A percentile compares a stretch with the other conserved stretches of the same genome.
Evolutionary conservation across 2,329 filamentous ascomycete species (phyloP).

Genomic region (Stylonectria norvegica): DNA sequence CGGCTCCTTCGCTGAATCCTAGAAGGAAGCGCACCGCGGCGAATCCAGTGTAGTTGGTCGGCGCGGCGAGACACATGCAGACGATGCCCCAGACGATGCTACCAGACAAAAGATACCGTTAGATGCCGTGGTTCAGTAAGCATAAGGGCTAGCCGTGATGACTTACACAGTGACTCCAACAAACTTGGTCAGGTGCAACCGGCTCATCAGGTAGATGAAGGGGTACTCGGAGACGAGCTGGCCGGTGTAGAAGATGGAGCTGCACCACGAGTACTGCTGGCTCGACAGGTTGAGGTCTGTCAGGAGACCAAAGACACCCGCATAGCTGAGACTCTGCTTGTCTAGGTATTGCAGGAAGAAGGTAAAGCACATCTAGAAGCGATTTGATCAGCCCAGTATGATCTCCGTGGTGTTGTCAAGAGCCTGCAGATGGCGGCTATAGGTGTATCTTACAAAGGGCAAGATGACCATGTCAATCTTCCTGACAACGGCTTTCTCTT

Average conservation of each 20-base stretch:
- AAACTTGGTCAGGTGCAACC: slow-evolving; percentile 47
- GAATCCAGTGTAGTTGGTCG: slow-evolving; percentile 38
- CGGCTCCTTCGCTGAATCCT: slow-evolving; percentile 29
- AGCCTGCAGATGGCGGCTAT: background rate
- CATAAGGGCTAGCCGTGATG: too few relatives aligned
- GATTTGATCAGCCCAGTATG: background rate
- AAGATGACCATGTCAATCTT: slow-evolving; percentile 34
- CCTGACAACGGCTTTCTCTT: slow-evolving; percentile 29
- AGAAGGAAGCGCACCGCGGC: slow-evolving; percentile 36
- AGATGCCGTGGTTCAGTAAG: background rate
- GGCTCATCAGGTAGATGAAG: slow-evolving; percentile 49
- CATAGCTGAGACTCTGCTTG: slow-evolving; percentile 50
- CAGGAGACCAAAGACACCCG: slow-evolving; percentile 43
- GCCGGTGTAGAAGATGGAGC: slow-evolving; percentile 43
- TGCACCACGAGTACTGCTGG: slow-evolving; percentile 47
- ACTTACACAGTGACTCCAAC: slow-evolving; percentile 45
- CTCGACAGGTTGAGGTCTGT: slow-evolving; percentile 43
- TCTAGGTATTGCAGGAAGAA: slow-evolving; percentile 45
- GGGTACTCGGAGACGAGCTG: slow-evolving; percentile 47
- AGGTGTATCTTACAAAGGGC: slow-evolving; percentile 28
- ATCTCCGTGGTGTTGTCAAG: background rate
- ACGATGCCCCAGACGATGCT: slow-evolving; percentile 42
- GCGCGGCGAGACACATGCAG: slow-evolving; percentile 43
- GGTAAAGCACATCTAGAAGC: slow-evolving; percentile 35
- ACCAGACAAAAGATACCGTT: too few relatives aligned